Base-by-base conservation (phyloP, 2,329 filamentous ascomycete species). In the Didymella arachidicola region DNA sequence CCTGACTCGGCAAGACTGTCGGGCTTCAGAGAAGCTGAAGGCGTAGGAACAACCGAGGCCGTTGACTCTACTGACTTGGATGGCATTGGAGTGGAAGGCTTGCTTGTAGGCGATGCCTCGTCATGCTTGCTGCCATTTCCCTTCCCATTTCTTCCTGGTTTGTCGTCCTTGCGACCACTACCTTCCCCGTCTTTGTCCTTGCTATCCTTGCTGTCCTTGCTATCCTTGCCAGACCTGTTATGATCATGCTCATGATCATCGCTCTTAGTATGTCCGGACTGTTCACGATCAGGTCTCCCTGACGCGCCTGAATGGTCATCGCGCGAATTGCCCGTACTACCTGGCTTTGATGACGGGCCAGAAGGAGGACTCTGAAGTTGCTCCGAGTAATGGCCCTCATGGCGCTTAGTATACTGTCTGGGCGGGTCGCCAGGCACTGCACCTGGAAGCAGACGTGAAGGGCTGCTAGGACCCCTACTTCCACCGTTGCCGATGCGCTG, bases 301-400 rank as follows among this genome's bases (percentile, higher is more conserved):
- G 29, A 18, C 5, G 29, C 14, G 10, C 18, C 29, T 12, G 43
- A 29, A 10, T 46, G 16, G 10, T 41, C 25, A 14, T 25, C 25
- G 34, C 30, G 14, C 27, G 46, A 22, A 29, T 25, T 25, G 6
- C 10, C 36, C 27, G 46, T 30, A 32, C 25, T 34, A 16, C 30
- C 46, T 39, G 46, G 46, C 34, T 49, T 49, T n/a, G 46, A 49
- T 19, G 34, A 25, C 10, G 41, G 38, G 1, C 19, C 19, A 41
- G 38, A 25, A 2, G 19, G 19, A 25, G 19, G 12, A 25, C 19
- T n/a, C 11, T 39, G 36, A 39, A 18, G n/a, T 19, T n/a, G 36
- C 36, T 19, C n/a, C 7, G 36, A 19, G 8, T 26, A 19, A 16
- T 34, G 46, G 16, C 32, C 46, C 8, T 38, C 16, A 22, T 27